These are phyloP conservation scores for Begonia loranthoides DNA, from an alignment of 306 rosid species.

Conservation along the genomic window DNA sequence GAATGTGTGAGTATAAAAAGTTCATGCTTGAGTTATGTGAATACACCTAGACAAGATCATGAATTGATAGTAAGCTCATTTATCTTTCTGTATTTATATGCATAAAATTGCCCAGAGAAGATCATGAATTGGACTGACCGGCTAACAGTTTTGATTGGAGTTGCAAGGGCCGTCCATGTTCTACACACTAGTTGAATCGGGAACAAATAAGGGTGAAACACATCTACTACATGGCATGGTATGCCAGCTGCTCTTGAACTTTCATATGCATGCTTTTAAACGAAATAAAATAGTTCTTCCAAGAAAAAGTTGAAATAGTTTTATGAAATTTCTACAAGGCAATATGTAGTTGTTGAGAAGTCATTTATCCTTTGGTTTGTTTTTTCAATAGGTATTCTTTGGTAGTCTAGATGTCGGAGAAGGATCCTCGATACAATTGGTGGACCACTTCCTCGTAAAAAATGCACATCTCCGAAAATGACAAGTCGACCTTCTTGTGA, in stretches of 20 bases:
- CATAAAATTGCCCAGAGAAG: conserved; percentile 45
- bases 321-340: too few species aligned
- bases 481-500: conserved; percentile 65
- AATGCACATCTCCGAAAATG: conserved; percentile 52
- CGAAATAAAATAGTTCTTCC: not conserved
- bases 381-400: conserved; percentile 49
- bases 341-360: too few species aligned
- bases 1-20: too few species aligned
- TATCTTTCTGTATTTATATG: conserved; percentile 9
- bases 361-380: too few species aligned
- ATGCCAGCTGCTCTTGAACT: not conserved
- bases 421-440: conserved; percentile 66
- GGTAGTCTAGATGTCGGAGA: conserved; percentile 58
- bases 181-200: conserved; percentile 58
- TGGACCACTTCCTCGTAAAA: conserved; percentile 57
- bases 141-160: conserved; percentile 57
- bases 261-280: not conserved
- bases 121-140: conserved; percentile 80
- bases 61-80: conserved; percentile 13
- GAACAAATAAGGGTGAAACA: conserved; percentile 52
- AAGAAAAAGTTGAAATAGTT: not conserved
- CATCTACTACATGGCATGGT: conserved; percentile 68
- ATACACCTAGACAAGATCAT: conserved; percentile 38
- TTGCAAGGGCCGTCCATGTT: conserved; percentile 78
- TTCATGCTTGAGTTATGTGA: conserved; percentile 25